Percentiles rank a stretch among this genome's conserved stretches.
Evolutionary conservation across 1,284 basidiomycete species (phyloP).

Genomic region (Pascua guehoae): DNA sequence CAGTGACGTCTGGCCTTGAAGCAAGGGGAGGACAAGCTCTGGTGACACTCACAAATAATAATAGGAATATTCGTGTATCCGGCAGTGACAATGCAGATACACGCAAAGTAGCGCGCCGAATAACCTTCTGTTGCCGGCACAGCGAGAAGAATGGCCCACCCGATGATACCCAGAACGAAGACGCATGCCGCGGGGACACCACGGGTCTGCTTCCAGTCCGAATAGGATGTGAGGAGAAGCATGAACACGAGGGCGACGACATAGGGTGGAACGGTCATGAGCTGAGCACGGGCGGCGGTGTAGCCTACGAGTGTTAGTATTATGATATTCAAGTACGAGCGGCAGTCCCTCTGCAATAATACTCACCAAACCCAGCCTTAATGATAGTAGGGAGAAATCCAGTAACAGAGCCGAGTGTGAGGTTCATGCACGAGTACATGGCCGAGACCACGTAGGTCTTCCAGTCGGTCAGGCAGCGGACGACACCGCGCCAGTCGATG

Average conservation of each 20-base stretch:
- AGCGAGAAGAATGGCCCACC: slow-evolving; percentile 47
- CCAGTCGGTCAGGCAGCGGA: slow-evolving; percentile 65
- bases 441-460: slow-evolving; percentile 53
- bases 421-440: slow-evolving; percentile 67
- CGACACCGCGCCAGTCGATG: slow-evolving; percentile 52
- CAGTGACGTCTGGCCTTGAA: too few species aligned
- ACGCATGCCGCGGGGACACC: slow-evolving; percentile 50
- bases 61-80: slow-evolving; percentile 47
- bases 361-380: slow-evolving; percentile 35
- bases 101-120: slow-evolving; percentile 48
- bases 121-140: slow-evolving; percentile 37
- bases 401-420: slow-evolving; percentile 69
- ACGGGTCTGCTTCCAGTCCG: slow-evolving; percentile 68
- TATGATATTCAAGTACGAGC: not conserved
- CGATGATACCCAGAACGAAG: slow-evolving; percentile 48
- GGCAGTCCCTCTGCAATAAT: not conserved
- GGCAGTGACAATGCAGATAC: slow-evolving; percentile 46
- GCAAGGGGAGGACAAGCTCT: too few species aligned
- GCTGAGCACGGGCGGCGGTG: slow-evolving; percentile 53
- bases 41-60: slow-evolving; percentile 22
- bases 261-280: slow-evolving; percentile 76
- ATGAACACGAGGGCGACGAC: slow-evolving; percentile 67
- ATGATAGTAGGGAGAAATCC: slow-evolving; percentile 84
- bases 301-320: slow-evolving; percentile 45
- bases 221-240: slow-evolving; percentile 60